Evolutionary conservation across 129 eudicot genomes (phyloP).

Genomic region (Centella asiatica): DNA sequence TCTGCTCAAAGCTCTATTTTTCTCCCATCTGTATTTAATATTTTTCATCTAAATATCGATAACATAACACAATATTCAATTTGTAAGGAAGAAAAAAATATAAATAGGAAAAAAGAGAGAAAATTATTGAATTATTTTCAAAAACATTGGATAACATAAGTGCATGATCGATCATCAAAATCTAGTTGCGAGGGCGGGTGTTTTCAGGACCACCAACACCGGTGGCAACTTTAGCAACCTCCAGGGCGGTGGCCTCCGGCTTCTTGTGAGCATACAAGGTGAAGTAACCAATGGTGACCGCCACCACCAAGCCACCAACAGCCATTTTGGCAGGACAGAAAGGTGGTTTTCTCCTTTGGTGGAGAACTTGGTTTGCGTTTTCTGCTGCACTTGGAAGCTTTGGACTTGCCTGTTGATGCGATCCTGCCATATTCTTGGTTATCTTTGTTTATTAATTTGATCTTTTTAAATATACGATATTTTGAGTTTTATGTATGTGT

Average conservation of each 20-base stretch:
- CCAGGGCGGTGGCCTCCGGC: conserved; percentile 72
- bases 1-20: no score
- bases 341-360: conserved; percentile 19
- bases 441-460: neutral
- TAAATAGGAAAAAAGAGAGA: neutral
- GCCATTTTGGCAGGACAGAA: conserved; percentile 34
- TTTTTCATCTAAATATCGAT: no score
- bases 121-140: no score
- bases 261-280: conserved; percentile 62
- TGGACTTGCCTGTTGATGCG: neutral
- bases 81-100: no score
- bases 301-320: conserved; percentile 43
- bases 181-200: conserved; percentile 48
- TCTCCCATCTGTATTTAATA: no score
- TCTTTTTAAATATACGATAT: no score
- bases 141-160: no score
- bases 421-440: conserved; percentile 1
- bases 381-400: conserved; percentile 7
- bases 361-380: neutral
- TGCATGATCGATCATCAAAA: no score
- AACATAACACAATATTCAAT: no score
- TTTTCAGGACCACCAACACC: conserved; percentile 36
- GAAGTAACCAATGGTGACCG: conserved; percentile 36
- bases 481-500: neutral
- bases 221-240: conserved; percentile 54